Percentiles rank a stretch among this genome's conserved stretches.
These are phyloP conservation scores for Phytophthora nicotianae DNA, from an alignment of 352 stramenopile genomes.

Conservation along the genomic window DNA sequence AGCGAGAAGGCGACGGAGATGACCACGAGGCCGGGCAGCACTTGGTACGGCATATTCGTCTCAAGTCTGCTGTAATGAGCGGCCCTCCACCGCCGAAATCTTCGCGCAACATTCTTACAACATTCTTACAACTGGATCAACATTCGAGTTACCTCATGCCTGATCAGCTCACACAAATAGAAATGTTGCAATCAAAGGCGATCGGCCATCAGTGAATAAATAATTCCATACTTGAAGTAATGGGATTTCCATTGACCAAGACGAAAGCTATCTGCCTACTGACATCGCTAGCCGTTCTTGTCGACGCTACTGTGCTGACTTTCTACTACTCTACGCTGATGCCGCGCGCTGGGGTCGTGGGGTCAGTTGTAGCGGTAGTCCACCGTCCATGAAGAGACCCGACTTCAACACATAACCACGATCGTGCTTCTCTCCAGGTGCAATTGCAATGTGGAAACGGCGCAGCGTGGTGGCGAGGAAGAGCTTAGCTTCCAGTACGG, in stretches of 20 bases:
- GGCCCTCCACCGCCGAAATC: constrained; percentile 3
- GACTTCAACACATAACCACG: constrained; percentile 62
- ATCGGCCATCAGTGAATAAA: no score
- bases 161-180: no score
- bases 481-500: constrained; percentile 67
- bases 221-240: no score
- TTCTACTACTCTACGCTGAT: constrained; percentile 9
- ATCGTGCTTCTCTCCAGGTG: constrained; percentile 40
- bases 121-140: background rate
- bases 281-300: no score
- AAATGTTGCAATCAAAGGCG: no score
- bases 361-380: constrained; percentile 52
- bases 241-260: no score
- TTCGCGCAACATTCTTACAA: constrained; percentile 1
- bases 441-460: constrained; percentile 53
- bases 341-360: constrained; percentile 16
- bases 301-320: background rate
- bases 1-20: constrained; percentile 80
- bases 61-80: constrained; percentile 14
- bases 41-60: constrained; percentile 84
- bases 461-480: constrained; percentile 57
- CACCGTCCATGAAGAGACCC: constrained; percentile 55
- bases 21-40: constrained; percentile 78
- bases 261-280: no score
- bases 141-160: background rate